Evolutionary conservation across 768 basidiomycete genomes (phyloP).

Genomic region (Termitomyces sp.): DNA sequence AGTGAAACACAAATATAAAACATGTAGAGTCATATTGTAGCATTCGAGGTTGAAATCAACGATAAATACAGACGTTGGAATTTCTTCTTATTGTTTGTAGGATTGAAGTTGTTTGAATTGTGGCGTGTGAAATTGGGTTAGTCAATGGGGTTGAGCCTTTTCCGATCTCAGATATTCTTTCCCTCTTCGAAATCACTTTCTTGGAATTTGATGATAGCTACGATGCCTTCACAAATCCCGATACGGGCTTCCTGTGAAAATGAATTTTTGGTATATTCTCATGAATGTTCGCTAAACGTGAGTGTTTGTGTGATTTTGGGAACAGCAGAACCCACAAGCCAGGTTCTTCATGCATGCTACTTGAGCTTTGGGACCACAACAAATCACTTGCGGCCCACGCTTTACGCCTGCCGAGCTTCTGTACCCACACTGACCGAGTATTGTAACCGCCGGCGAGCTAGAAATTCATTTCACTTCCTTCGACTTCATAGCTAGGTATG

Average conservation of each 20-base stretch:
- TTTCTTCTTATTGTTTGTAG: not conserved
- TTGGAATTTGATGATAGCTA: not conserved
- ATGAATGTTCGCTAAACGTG: not conserved
- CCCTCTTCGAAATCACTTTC: not conserved
- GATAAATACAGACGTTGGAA: not conserved
- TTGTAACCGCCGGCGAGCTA: slow-evolving; percentile 7
- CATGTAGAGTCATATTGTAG: not conserved
- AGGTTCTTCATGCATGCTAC: not conserved
- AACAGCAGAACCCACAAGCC: not conserved
- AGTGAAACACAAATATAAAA: not conserved
- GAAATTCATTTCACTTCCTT: not conserved
- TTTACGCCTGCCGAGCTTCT: not conserved
- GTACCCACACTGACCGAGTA: not conserved
- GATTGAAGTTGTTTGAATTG: not conserved
- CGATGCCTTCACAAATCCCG: not conserved
- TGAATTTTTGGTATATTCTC: not conserved
- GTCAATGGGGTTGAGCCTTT: not conserved
- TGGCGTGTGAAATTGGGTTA: slow-evolving; percentile 1
- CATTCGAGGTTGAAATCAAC: not conserved
- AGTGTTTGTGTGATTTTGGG: not conserved
- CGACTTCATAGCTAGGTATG: not conserved
- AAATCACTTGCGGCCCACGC: not conserved
- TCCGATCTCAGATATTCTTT: not conserved
- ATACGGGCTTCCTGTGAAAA: slow-evolving; percentile 3
- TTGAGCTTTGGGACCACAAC: not conserved